Base-by-base conservation (phyloP, 768 basidiomycete genomes). In the Hygrophorus pudorinus region DNA sequence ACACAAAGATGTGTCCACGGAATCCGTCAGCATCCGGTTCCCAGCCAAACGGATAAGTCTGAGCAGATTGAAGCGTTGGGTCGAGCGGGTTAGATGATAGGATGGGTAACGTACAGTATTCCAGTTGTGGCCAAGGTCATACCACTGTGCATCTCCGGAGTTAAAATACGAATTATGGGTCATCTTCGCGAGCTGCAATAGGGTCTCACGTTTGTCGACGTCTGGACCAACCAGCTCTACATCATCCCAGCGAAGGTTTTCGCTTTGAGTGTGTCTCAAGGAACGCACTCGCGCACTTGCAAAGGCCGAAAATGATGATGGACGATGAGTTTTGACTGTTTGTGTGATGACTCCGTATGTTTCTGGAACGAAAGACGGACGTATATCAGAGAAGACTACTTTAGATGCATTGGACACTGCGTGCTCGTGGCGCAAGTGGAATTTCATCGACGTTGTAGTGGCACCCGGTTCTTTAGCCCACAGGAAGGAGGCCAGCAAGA, bases 1-100 rank as follows among this genome's bases (percentile, higher is more conserved):
- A 77, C n/a, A 83, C 85, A 52, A 94, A 96, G 16, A 98, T 65
- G 54, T 97, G 92, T 0, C 94, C 94, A 36, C 94, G 75, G 48
- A 97, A 76, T 0, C 92, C 91, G 58, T 96, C 88, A n/a, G 79
- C 79, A 18, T 82, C 76, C 0, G 85, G 81, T 51, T 85, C 78
- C 92, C 93, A 97, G 10, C 94, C 94, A 53, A 91, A 82, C 0
- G 92, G 85, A 21, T 69, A 66, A 21, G 70, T 75, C 79, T 86
- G 49, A 14, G 29, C 5, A 9, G 29, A 38, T 12, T 13, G 30
- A 47, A 8, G 10, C 4, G 3, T 43, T 10, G 18, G 18, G 33
- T 17, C 4, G 42, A 30, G 35, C 29, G 44, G 40, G 24, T 21
- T 21, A 14, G 21, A 41, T 5, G 29, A 5, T 20, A 9, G 13